Evolutionary conservation across 1,139 yeast species (phyloP).

Genomic region (Lodderomyces beijingensis): DNA sequence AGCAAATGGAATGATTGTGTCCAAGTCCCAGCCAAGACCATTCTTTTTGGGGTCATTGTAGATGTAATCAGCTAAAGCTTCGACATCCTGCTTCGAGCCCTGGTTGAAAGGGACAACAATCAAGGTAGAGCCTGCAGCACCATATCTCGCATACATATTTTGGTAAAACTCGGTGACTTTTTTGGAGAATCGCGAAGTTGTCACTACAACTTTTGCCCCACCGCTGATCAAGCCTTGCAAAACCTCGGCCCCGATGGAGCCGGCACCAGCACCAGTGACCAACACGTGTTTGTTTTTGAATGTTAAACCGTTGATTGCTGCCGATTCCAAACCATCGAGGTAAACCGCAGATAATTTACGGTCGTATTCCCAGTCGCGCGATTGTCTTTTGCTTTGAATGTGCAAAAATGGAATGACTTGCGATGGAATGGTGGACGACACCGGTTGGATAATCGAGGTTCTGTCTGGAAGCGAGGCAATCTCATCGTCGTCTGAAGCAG

Average conservation of each 20-base stretch:
- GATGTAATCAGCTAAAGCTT: conserved; percentile 78
- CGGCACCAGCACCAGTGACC: conserved; percentile 98
- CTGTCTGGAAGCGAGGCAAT: conserved; percentile 78
- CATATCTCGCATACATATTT: conserved; percentile 84
- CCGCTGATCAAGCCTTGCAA: conserved; percentile 93
- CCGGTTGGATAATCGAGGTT: conserved; percentile 67
- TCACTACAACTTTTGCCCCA: conserved; percentile 95
- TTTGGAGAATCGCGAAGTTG: conserved; percentile 93
- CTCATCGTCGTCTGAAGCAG: conserved; percentile 53
- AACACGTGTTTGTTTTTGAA: conserved; percentile 86
- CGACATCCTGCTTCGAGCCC: conserved; percentile 92
- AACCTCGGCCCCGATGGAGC: conserved; percentile 97
- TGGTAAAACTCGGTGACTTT: conserved; percentile 95
- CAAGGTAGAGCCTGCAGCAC: conserved; percentile 87
- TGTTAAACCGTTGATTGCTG: conserved; percentile 89
- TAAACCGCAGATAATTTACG: conserved; percentile 70
- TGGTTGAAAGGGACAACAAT: conserved; percentile 98
- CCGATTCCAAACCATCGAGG: conserved; percentile 86
- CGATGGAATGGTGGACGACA: conserved; percentile 67
- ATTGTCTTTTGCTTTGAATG: conserved; percentile 68
- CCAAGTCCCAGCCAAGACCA: conserved; percentile 97
- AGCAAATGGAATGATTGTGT: conserved; percentile 93
- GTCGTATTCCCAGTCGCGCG: conserved; percentile 80
- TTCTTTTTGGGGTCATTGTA: conserved; percentile 79
- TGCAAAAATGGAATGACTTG: conserved; percentile 95